Conservation (phyloP, 2,329 filamentous ascomycete species). For the Cladorrhinum sp. region DNA sequence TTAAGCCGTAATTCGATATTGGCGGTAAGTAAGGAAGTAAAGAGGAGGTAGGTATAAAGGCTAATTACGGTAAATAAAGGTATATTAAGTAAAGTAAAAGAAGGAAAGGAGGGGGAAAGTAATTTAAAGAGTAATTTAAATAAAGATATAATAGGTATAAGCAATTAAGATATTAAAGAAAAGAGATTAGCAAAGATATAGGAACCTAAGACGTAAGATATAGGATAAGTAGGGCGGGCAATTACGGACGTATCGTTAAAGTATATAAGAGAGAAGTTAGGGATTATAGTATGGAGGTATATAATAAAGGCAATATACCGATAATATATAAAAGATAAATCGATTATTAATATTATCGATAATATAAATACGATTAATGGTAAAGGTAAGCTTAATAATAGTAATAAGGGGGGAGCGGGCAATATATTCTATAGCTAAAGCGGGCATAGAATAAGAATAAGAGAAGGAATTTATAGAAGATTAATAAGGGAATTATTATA, state of each 20-base stretch:
- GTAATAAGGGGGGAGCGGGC: not conserved
- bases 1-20: not conserved
- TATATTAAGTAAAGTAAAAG: not conserved
- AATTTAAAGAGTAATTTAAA: not conserved
- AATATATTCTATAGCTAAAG: conserved; percentile 12
- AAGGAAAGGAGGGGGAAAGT: not conserved
- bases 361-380: not conserved
- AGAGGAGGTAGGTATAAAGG: not conserved
- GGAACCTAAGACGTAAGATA: conserved; percentile 5
- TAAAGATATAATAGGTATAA: too few species aligned
- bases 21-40: not conserved
- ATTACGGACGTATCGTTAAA: conserved; percentile 8
- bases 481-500: conserved; percentile 6
- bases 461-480: conserved; percentile 17
- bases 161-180: not conserved
- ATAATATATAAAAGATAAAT: conserved; percentile 7
- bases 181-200: not conserved
- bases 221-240: conserved; percentile 6
- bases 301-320: conserved; percentile 11
- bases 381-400: not conserved
- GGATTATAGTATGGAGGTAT: conserved; percentile 8
- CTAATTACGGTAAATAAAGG: not conserved
- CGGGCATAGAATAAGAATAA: conserved; percentile 11
- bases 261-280: conserved; percentile 11
- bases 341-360: not conserved